Conservation (phyloP, 73 alveolate genomes). For the Loxodes magnus region DNA sequence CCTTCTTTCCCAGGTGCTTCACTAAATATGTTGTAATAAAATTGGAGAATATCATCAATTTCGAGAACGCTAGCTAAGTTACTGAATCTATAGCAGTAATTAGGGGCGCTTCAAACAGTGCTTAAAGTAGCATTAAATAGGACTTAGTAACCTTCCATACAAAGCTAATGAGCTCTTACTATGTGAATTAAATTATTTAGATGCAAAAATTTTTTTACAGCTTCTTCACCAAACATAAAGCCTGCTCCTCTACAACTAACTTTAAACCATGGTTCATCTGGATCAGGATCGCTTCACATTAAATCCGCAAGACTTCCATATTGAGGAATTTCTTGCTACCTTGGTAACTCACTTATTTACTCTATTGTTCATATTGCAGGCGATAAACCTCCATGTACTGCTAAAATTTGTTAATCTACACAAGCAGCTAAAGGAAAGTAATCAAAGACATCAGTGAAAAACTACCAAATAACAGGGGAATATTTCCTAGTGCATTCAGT, state of each 20-base stretch:
- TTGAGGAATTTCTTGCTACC: slow-evolving; percentile 83
- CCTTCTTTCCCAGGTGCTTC: no score
- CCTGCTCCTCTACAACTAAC: slow-evolving; percentile 82
- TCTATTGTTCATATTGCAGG: slow-evolving; percentile 65
- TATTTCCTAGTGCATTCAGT: slow-evolving; percentile 70
- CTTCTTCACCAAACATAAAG: slow-evolving; percentile 83
- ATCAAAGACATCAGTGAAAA: slow-evolving; percentile 81
- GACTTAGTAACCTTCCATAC: slow-evolving; percentile 81
- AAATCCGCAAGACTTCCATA: slow-evolving; percentile 80
- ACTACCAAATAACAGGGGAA: slow-evolving; percentile 64
- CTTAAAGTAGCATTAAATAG: slow-evolving; percentile 54
- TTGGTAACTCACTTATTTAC: slow-evolving; percentile 40
- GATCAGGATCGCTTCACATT: slow-evolving; percentile 69
- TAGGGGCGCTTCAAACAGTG: slow-evolving; percentile 69
- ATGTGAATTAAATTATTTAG: slow-evolving; percentile 58
- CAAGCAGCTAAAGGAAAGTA: slow-evolving; percentile 78
- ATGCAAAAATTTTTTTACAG: slow-evolving; percentile 61
- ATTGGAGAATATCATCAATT: no score
- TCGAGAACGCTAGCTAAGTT: slow-evolving; percentile 68
- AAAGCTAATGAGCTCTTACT: slow-evolving; percentile 87
- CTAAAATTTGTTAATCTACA: slow-evolving; percentile 61
- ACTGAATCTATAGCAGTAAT: slow-evolving; percentile 62
- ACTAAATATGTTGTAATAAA: no score
- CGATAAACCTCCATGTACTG: slow-evolving; percentile 86
- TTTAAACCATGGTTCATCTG: slow-evolving; percentile 12